Conservation (phyloP, 2,329 filamentous ascomycete genomes). For the Ceratocystis colombiana region DNA sequence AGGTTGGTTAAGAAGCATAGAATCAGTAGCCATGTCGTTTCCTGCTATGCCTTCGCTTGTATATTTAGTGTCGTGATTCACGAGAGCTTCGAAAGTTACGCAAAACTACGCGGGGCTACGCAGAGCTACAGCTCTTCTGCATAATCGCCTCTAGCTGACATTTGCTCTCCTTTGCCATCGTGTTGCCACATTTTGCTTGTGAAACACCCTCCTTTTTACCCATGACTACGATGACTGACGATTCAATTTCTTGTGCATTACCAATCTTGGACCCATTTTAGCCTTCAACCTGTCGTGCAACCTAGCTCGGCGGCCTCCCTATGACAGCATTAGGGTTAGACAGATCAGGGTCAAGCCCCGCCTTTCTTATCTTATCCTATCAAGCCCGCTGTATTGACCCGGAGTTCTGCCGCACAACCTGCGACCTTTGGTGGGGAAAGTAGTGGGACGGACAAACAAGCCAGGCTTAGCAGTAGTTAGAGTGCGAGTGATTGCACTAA, state of each 20-base stretch:
- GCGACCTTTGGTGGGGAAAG: conserved; percentile 12
- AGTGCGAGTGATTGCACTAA: not conserved
- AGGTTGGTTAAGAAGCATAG: too few relatives aligned
- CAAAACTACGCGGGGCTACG: too few relatives aligned
- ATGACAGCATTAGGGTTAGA: not conserved
- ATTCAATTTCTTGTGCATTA: not conserved
- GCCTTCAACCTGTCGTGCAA: not conserved
- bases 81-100: too few relatives aligned
- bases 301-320: not conserved
- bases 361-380: not conserved
- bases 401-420: not conserved
- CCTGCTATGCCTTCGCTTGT: too few relatives aligned
- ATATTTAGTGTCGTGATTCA: not conserved
- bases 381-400: not conserved
- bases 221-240: not conserved
- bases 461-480: not conserved
- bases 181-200: not conserved
- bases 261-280: not conserved
- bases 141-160: too few relatives aligned
- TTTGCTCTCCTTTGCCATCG: not conserved
- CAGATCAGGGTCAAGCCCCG: not conserved
- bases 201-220: not conserved
- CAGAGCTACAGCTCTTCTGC: too few relatives aligned
- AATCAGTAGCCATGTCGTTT: too few relatives aligned
- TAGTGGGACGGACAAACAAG: not conserved